Conservation (phyloP, 306 rosid genomes). For the Prunus padus region DNA sequence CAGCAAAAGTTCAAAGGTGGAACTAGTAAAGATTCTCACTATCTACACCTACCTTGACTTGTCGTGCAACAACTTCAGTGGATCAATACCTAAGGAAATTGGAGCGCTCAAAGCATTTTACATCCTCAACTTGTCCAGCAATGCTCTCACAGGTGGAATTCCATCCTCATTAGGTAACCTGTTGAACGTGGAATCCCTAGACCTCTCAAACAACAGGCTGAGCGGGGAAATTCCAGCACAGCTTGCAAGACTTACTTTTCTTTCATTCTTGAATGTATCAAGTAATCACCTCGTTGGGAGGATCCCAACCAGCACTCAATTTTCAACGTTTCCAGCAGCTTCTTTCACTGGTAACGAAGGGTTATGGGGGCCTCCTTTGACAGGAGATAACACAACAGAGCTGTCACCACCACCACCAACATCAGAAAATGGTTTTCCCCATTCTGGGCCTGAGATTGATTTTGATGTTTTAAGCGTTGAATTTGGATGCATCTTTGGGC, state of each 20-base stretch:
- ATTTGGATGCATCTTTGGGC: not conserved
- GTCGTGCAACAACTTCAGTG: conserved; percentile 1
- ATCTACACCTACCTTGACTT: not conserved
- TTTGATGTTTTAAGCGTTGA: not conserved
- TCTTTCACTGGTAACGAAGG: too few species aligned
- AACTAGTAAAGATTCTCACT: not conserved
- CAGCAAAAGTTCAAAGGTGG: not conserved
- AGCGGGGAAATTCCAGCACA: too few species aligned
- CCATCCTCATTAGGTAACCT: conserved; percentile 4
- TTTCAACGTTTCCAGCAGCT: too few species aligned
- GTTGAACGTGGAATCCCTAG: not conserved
- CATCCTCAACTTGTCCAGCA: conserved; percentile 1
- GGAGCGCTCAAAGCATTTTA: not conserved
- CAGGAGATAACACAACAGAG: too few species aligned
- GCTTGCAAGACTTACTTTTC: too few species aligned
- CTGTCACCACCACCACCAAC: too few species aligned
- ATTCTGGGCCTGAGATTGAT: not conserved
- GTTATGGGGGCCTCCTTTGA: too few species aligned
- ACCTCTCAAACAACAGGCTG: too few species aligned
- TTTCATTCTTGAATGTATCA: too few species aligned
- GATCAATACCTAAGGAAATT: conserved; percentile 1
- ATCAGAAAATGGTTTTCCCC: too few species aligned
- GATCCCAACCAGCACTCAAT: too few species aligned
- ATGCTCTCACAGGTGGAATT: not conserved
- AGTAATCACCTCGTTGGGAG: too few species aligned